Percentiles rank a stretch among this genome's conserved stretches.
These are phyloP conservation scores for Protomyces inundatus DNA, from an alignment of 1,139 yeast genomes.

Conservation along the genomic window DNA sequence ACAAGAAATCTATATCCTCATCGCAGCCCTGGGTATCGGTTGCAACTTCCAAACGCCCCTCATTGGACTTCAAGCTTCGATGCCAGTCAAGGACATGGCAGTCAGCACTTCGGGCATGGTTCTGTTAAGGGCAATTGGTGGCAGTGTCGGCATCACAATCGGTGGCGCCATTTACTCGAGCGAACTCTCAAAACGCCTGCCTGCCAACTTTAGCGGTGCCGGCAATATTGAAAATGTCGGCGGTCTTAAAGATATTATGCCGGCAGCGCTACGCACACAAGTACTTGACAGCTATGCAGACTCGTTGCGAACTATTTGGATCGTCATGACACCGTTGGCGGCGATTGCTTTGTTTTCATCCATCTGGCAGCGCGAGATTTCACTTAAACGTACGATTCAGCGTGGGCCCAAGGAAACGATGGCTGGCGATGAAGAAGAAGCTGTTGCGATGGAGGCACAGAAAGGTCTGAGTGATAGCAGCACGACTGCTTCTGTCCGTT, in stretches of 20 bases:
- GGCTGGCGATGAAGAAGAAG: neutral
- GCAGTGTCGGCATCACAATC: conserved; percentile 24
- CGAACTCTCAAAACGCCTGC: conserved; percentile 1
- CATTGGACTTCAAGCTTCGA: conserved; percentile 51
- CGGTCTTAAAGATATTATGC: conserved; percentile 6
- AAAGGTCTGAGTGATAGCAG: neutral
- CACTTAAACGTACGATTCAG: conserved; percentile 6
- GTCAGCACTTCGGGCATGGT: conserved; percentile 24
- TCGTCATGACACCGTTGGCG: conserved; percentile 14
- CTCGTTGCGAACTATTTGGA: conserved; percentile 16
- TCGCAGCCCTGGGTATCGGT: conserved; percentile 56
- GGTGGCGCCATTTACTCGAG: conserved; percentile 24
- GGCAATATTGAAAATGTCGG: conserved; percentile 7
- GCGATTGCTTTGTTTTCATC: conserved; percentile 8
- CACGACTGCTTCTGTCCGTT: neutral
- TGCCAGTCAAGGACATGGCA: conserved; percentile 43
- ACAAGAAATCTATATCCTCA: conserved; percentile 51
- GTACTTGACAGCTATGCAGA: conserved; percentile 15
- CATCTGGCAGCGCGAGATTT: conserved; percentile 8
- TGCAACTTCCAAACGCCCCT: conserved; percentile 50
- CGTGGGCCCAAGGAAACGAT: conserved; percentile 1
- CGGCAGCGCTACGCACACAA: neutral
- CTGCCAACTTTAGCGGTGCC: neutral
- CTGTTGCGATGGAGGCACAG: neutral
- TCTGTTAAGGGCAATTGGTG: conserved; percentile 25